Conservation (phyloP, 768 basidiomycete species). For the Mycena sanguinolenta region DNA sequence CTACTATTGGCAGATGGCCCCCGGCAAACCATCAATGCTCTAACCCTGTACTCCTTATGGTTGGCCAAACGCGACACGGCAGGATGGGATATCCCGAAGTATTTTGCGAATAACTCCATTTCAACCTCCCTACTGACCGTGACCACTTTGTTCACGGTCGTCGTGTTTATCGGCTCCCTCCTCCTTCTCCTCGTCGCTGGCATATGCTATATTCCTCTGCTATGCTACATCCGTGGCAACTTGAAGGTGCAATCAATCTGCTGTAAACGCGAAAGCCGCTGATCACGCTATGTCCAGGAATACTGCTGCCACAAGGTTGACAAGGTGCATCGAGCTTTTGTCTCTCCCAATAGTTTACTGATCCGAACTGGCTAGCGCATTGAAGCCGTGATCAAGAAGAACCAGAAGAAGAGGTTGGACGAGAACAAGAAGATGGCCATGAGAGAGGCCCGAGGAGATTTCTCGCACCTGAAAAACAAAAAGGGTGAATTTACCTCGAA, state of each 20-base stretch:
- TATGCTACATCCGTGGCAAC: constrained; percentile 97
- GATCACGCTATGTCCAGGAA: constrained; percentile 65
- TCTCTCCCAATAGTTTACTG: constrained; percentile 21
- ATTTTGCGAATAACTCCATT: constrained; percentile 81
- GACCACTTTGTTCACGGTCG: constrained; percentile 90
- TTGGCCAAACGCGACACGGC: constrained; percentile 54
- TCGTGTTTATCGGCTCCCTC: constrained; percentile 88
- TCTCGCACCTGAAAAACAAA: constrained; percentile 92
- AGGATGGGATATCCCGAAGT: constrained; percentile 82
- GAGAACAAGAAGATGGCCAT: constrained; percentile 86
- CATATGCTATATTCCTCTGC: constrained; percentile 91
- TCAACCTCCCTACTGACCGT: constrained; percentile 89
- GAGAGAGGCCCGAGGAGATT: constrained; percentile 94
- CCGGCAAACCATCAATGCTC: constrained; percentile 96
- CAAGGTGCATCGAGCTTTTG: constrained; percentile 67
- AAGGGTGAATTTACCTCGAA: constrained; percentile 87
- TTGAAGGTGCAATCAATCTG: constrained; percentile 74
- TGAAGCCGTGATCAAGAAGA: constrained; percentile 91
- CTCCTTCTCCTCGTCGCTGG: constrained; percentile 87
- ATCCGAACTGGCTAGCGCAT: constrained; percentile 75
- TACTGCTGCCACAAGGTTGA: constrained; percentile 99
- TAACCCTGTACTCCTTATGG: constrained; percentile 94
- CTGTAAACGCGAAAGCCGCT: background rate
- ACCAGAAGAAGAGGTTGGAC: constrained; percentile 86
- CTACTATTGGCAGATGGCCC: constrained; percentile 93